Percentiles rank a stretch among this genome's conserved stretches.
Conservation (phyloP, 768 basidiomycete species). For the Naganishia antarctica region DNA sequence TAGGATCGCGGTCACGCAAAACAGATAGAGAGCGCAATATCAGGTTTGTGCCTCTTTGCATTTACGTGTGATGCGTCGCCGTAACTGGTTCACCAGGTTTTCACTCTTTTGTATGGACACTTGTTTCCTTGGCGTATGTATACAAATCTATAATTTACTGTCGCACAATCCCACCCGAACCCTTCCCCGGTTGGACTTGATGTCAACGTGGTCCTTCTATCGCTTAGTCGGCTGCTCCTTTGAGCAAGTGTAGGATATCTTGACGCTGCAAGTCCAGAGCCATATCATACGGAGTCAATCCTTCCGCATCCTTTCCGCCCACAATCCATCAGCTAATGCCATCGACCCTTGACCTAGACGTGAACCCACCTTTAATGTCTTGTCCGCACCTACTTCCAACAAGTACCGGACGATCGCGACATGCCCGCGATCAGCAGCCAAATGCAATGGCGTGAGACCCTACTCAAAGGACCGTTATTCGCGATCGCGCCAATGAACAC, state of each 20-base stretch:
- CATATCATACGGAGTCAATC: not conserved
- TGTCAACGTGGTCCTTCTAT: too few species aligned
- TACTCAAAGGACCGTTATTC: too few species aligned
- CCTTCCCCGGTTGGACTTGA: not conserved
- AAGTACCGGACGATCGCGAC: constrained; percentile 58
- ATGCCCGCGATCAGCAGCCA: constrained; percentile 79
- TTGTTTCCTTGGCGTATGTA: not conserved
- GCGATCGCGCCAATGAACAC: too few species aligned
- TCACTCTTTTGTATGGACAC: not conserved
- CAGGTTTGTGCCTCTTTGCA: too few species aligned
- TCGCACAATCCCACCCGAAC: not conserved
- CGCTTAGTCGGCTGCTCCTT: not conserved
- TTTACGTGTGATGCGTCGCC: too few species aligned
- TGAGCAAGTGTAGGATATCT: not conserved
- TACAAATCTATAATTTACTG: not conserved
- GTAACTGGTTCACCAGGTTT: too few species aligned
- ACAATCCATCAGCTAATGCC: too few species aligned
- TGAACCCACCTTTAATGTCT: constrained; percentile 58
- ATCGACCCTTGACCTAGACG: too few species aligned
- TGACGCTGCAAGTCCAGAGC: not conserved
- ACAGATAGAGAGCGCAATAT: not conserved
- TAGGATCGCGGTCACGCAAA: not conserved
- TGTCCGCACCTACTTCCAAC: constrained; percentile 63
- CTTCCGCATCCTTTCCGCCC: not conserved
- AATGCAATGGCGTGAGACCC: constrained; percentile 84